Base-by-base conservation (phyloP, 345 rosid species). In the Adansonia digitata region DNA sequence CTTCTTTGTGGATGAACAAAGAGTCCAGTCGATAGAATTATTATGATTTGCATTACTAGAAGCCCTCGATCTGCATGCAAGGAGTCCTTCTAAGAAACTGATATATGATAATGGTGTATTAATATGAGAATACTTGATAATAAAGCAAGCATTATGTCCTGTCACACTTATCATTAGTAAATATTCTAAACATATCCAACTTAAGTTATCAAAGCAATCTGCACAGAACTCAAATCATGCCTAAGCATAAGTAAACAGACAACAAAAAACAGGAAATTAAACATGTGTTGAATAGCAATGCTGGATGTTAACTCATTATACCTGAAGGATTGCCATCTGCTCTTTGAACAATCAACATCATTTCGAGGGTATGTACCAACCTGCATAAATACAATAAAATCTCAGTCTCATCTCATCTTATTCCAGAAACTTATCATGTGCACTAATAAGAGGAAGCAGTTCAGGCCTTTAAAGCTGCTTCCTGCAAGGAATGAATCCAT, bases 401-500 rank as follows among this genome's bases (percentile, higher is more conserved):
- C 84, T 78, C 40, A 26, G 26, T 63, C 24, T 37, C 62, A 39
- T 17, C 48, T 26, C 43, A 10, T 61, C 42, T 18, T 39, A 39
- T 63, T 34, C 18, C 74, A 24, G 56, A 31, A 22, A 80, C 46
- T 24, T 35, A 53, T 42, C 20, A 69, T 46, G 37, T 63, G 24
- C 13, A 29, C 62, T 59, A 59, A 62, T 20, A 72, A 51, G 46
- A 60, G 20, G 49, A 53, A 74, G 76, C 67, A 31, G 40, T 75
- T 64, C 46, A 20, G 34, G 92, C 97, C 98, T 94, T 87, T 77
- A 89, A 77, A 76, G 97, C 93, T 56, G 89, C 85, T 75, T 92
- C 91, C 79, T 91, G 92, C 55, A 94, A 84, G 31, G 86, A 85
- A 81, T 86, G 97, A 77, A 94, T 94, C 98, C 98, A 94, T 82